Conservation (phyloP, 129 eudicot species). For the Pulicaria dysenterica region DNA sequence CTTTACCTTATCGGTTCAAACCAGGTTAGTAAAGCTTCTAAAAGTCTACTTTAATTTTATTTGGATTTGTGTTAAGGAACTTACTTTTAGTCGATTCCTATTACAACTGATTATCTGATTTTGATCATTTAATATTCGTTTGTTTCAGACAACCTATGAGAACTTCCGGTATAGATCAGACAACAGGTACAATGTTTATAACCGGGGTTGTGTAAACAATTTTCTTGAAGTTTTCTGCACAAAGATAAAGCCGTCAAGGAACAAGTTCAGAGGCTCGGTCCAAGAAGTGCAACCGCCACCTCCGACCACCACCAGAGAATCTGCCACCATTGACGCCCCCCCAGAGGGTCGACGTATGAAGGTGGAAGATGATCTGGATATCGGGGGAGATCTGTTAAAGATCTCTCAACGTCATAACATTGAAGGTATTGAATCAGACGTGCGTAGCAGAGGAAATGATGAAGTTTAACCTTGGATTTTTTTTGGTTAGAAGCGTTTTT, state of each 20-base stretch:
- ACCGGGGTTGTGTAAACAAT: slow-evolving; percentile 76
- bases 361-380: slow-evolving; percentile 70
- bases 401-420: slow-evolving; percentile 79
- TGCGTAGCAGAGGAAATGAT: slow-evolving; percentile 62
- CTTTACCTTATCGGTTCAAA: slow-evolving; percentile 79
- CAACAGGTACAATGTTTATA: slow-evolving; percentile 65
- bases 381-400: slow-evolving; percentile 72
- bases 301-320: slow-evolving; percentile 41
- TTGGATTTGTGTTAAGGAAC: too few species aligned
- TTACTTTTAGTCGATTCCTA: too few species aligned
- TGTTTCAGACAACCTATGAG: slow-evolving; percentile 83
- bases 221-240: slow-evolving; percentile 83
- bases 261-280: slow-evolving; percentile 63
- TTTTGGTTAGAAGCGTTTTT: slow-evolving; percentile 29
- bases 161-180: slow-evolving; percentile 89
- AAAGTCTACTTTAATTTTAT: not conserved
- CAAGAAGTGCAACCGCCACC: slow-evolving; percentile 42
- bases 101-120: not conserved
- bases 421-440: slow-evolving; percentile 63
- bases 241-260: slow-evolving; percentile 67
- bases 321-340: slow-evolving; percentile 33
- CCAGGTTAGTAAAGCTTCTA: slow-evolving; percentile 57
- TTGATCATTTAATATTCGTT: not conserved
- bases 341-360: slow-evolving; percentile 54
- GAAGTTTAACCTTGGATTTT: slow-evolving; percentile 38